These are phyloP conservation scores for Athelia sp. DNA, from an alignment of 1,284 basidiomycete genomes.

Conservation along the genomic window DNA sequence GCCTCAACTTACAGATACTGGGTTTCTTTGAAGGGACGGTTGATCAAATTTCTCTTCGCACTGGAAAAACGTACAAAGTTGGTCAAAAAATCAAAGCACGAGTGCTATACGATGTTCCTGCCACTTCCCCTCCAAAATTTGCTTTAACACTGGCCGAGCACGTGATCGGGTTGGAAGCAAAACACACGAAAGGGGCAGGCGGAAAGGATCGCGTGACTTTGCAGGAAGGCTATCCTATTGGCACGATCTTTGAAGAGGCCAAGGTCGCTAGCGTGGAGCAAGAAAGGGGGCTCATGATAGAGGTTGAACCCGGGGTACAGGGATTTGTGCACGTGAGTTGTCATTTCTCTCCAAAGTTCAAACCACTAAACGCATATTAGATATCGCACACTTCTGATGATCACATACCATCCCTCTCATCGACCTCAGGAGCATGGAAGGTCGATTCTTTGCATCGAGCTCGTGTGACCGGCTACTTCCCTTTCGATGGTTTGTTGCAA, in stretches of 20 bases:
- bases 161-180: conserved; percentile 51
- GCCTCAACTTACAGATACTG: conserved; percentile 86
- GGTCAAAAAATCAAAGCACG: conserved; percentile 89
- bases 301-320: conserved; percentile 57
- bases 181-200: conserved; percentile 26
- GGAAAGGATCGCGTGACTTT: conserved; percentile 29
- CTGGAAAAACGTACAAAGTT: conserved; percentile 57
- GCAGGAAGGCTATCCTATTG: conserved; percentile 66
- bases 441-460: conserved; percentile 77
- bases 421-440: conserved; percentile 75
- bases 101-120: conserved; percentile 80
- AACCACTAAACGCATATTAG: conserved; percentile 33
- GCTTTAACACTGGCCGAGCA: conserved; percentile 77
- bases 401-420: conserved; percentile 73
- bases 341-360: conserved; percentile 1
- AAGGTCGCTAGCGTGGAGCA: conserved; percentile 72
- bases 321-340: conserved; percentile 83
- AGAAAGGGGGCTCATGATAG: conserved; percentile 78
- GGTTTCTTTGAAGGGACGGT: conserved; percentile 94
- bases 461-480: conserved; percentile 86
- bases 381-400: conserved; percentile 95
- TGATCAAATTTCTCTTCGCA: conserved; percentile 76
- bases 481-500: conserved; percentile 86
- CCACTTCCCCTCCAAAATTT: conserved; percentile 70
- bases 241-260: conserved; percentile 66